Base-by-base conservation (phyloP, 108 stramenopile genomes). In the Thalassiosira profunda region DNA sequence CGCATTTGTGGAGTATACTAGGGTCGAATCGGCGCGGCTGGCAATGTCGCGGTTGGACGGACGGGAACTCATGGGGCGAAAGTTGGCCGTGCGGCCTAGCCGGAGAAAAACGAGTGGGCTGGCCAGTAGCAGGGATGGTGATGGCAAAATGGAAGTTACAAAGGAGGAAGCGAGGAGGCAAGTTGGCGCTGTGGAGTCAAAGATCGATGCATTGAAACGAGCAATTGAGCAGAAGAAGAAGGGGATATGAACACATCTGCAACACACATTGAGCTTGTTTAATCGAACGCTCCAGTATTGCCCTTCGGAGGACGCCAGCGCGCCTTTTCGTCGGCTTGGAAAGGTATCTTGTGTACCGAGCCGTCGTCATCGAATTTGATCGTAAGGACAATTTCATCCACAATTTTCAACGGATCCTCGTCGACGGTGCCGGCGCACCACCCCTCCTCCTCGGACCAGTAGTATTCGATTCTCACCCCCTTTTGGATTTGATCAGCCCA, bases 331-430 rank as follows among this genome's bases (percentile, higher is more conserved):
- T 91, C 90, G 8, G 80, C 83, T n/a, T 64, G 67, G 29, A 94
- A 72, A 5, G 92, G 90, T 36, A 94, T 47, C 23, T 67, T 71
- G 53, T 94, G 88, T 7, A 71, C 71, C 26, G 84, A 80, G 34
- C 86, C 92, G 47, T 94, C 92, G 29, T 82, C 85, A 59, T 87
- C 86, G 72, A 94, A 94, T 25, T 55, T 65, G 11, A 94, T 82
- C 8, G 88, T 89, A 21, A 94, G 40, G 1, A 94, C 23, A 23
- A 90, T 54, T 45, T 94, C 92, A 60, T 91, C 88, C n/a, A 86
- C 54, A 23, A 89, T 74, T 29, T 66, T 81, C 8, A 87, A 52
- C 6, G 92, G 92, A 24, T 91, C 88, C 51, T 88, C 86, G n/a
- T 79, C 58, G 7, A 94, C 90, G 23, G 61, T 77, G 28, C 90